phyloP scores from a whole-genome alignment of 805 yeast species.

The Hanseniaspora guilliermondii region DNA sequence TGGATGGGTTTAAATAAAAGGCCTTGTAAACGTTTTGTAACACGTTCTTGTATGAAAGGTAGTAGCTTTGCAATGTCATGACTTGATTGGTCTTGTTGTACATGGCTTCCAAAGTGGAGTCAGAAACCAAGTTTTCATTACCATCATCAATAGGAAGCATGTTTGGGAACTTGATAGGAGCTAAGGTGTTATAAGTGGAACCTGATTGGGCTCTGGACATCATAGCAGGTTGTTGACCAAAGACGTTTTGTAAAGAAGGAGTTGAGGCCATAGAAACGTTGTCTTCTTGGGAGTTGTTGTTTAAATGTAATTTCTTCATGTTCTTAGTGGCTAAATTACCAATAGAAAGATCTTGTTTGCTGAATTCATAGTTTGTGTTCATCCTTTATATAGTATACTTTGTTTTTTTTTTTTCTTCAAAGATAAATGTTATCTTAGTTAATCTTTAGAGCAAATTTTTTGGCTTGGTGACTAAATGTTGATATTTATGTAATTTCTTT shows the following conservation, averaged over 20 bases:
- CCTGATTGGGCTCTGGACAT: constrained; percentile 12
- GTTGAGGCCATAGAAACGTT: not conserved
- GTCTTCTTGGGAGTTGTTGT: not conserved
- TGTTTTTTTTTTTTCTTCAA: not conserved
- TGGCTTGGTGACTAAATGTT: no score
- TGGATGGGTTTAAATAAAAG: constrained; percentile 46
- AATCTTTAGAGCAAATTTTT: no score
- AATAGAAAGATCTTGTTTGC: constrained; percentile 9
- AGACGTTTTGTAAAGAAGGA: not conserved
- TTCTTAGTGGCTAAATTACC: constrained; percentile 11
- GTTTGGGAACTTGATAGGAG: constrained; percentile 59
- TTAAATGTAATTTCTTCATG: constrained; percentile 8
- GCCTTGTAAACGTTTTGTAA: constrained; percentile 57
- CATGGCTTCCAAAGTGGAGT: constrained; percentile 12
- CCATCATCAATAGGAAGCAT: constrained; percentile 14
- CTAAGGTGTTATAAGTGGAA: constrained; percentile 24
- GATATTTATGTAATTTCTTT: no score
- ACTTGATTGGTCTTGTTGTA: constrained; percentile 9
- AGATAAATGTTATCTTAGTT: no score
- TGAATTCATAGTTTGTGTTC: constrained; percentile 4
- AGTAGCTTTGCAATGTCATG: constrained; percentile 4
- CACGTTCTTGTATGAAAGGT: constrained; percentile 52
- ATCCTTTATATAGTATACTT: not conserved
- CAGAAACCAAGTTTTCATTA: constrained; percentile 13
- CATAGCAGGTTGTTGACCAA: not conserved